Evolutionary conservation across 192 early-diverging fungal genomes (phyloP).

Genomic region (Backusella luteola): DNA sequence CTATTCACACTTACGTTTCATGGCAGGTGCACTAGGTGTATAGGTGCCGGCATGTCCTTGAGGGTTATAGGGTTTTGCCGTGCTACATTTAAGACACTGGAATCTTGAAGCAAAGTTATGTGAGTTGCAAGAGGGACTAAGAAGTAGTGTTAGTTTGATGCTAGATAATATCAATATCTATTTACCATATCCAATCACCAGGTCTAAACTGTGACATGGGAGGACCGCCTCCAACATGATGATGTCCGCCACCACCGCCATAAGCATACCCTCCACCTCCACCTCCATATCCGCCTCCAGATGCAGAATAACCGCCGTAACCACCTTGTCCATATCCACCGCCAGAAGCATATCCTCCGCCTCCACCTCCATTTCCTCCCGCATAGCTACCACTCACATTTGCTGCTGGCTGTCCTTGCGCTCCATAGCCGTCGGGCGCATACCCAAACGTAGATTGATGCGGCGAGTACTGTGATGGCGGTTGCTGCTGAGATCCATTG

Average conservation of each 20-base stretch:
- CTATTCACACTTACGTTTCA: not conserved
- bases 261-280: slow-evolving; percentile 33
- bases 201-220: slow-evolving; percentile 48
- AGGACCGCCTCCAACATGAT: slow-evolving; percentile 22
- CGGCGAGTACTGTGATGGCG: not conserved
- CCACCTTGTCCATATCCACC: slow-evolving; percentile 24
- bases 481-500: slow-evolving; percentile 14
- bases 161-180: not conserved
- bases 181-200: slow-evolving; percentile 67
- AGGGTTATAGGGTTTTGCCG: slow-evolving; percentile 43
- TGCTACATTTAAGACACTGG: slow-evolving; percentile 56
- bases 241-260: slow-evolving; percentile 32
- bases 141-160: not conserved
- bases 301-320: slow-evolving; percentile 21
- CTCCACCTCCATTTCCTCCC: slow-evolving; percentile 18
- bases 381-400: slow-evolving; percentile 21
- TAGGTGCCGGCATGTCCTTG: slow-evolving; percentile 12
- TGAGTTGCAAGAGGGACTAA: slow-evolving; percentile 52
- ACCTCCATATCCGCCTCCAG: slow-evolving; percentile 15
- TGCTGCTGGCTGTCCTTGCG: slow-evolving; percentile 6
- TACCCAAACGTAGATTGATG: slow-evolving; percentile 11
- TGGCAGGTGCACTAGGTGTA: slow-evolving; percentile 14
- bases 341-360: slow-evolving; percentile 24
- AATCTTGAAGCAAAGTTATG: slow-evolving; percentile 71
- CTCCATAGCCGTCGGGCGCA: slow-evolving; percentile 18